Evolutionary conservation across 208 protist genomes (phyloP).

Genomic region (Acanthamoeba culbertsoni): DNA sequence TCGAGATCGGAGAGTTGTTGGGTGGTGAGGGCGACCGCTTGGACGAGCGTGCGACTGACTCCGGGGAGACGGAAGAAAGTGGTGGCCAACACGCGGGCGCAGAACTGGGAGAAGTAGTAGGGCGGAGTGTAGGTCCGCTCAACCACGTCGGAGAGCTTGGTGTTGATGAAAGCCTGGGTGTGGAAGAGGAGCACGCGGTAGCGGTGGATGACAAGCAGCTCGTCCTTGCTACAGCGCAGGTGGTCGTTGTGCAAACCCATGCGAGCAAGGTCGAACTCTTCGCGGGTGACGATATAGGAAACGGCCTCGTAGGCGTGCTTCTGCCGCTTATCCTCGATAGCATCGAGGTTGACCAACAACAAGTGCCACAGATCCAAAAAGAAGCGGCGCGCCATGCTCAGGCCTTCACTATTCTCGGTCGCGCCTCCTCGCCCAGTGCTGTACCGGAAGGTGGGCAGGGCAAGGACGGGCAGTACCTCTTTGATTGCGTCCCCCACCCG

Average conservation of each 20-base stretch:
- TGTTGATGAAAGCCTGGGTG: slow-evolving; percentile 48
- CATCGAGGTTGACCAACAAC: slow-evolving; percentile 49
- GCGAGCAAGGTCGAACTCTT: slow-evolving; percentile 38
- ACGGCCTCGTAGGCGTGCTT: slow-evolving; percentile 55
- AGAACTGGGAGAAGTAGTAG: slow-evolving; percentile 48
- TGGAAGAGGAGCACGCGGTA: slow-evolving; percentile 61
- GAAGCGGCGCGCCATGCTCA: neutral
- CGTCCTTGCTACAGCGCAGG: slow-evolving; percentile 11
- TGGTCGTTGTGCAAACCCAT: slow-evolving; percentile 16
- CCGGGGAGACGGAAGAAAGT: slow-evolving; percentile 60
- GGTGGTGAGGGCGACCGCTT: slow-evolving; percentile 28
- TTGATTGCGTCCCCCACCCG: neutral
- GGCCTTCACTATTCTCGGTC: neutral
- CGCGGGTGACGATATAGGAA: slow-evolving; percentile 6
- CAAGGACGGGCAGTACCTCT: neutral
- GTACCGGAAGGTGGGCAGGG: neutral
- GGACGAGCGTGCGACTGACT: slow-evolving; percentile 35
- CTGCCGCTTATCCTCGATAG: slow-evolving; percentile 2
- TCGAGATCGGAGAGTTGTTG: neutral
- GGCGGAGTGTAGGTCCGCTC: neutral
- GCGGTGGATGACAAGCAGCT: slow-evolving; percentile 12
- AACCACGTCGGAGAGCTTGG: slow-evolving; percentile 16
- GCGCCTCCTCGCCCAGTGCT: neutral
- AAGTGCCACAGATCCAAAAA: slow-evolving; percentile 58
- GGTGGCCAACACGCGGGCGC: slow-evolving; percentile 42